These are phyloP conservation scores for Schizonepeta tenuifolia DNA, from an alignment of 257 asterid species.

Conservation along the genomic window DNA sequence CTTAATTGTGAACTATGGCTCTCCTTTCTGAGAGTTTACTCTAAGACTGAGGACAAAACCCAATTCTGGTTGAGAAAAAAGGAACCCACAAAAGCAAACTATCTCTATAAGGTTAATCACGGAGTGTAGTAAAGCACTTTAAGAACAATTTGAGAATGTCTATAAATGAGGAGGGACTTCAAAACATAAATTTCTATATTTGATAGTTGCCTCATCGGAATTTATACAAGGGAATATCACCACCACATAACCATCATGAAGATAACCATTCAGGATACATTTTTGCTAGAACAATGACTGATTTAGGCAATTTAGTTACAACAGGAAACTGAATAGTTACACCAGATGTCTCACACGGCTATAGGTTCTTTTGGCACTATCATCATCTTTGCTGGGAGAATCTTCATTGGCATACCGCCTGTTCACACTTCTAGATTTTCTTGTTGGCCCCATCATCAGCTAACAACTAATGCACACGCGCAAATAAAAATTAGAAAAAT, in stretches of 20 bases:
- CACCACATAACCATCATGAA: slow-evolving; percentile 17
- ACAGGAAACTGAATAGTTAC: slow-evolving; percentile 23
- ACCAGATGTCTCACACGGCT: slow-evolving; percentile 61
- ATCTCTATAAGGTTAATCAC: slow-evolving; percentile 21
- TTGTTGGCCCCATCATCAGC: slow-evolving; percentile 69
- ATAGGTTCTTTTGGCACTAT: slow-evolving; percentile 53
- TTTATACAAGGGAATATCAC: slow-evolving; percentile 1
- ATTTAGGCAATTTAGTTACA: slow-evolving; percentile 15
- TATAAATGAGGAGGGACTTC: slow-evolving; percentile 28
- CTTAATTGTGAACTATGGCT: slow-evolving; percentile 8
- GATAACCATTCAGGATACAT: not conserved
- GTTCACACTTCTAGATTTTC: slow-evolving; percentile 65
- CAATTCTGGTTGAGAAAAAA: not conserved
- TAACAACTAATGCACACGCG: slow-evolving; percentile 37
- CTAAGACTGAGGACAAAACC: slow-evolving; percentile 25
- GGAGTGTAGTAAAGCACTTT: slow-evolving; percentile 21
- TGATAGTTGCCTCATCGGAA: slow-evolving; percentile 19
- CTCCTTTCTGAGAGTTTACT: slow-evolving; percentile 12
- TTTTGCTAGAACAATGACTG: not conserved
- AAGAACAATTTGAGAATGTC: slow-evolving; percentile 22
- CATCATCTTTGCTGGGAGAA: slow-evolving; percentile 70
- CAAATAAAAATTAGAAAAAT: slow-evolving; percentile 7
- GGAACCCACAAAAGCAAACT: slow-evolving; percentile 5
- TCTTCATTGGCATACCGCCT: slow-evolving; percentile 56
- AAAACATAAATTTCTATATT: slow-evolving; percentile 5